phyloP scores from a whole-genome alignment of 2,329 filamentous ascomycete species.

The Zymoseptoria tritici region DNA sequence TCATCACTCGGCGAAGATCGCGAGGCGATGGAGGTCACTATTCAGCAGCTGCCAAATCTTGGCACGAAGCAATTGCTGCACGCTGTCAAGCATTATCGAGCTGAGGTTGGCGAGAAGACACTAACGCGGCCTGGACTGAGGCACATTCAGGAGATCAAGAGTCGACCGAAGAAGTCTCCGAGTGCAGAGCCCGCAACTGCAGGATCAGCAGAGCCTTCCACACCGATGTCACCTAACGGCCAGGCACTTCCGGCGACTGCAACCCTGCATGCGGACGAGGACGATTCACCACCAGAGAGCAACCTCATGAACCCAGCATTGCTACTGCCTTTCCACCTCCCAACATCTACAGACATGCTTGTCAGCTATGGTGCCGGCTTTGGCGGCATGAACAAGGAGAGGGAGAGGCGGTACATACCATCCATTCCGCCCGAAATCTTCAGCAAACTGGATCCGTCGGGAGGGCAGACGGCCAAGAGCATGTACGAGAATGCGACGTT shows the following conservation, averaged over 20 bases:
- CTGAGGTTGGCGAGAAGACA: conserved; percentile 90
- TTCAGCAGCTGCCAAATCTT: conserved; percentile 79
- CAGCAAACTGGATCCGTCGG: conserved; percentile 66
- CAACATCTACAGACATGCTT: conserved; percentile 95
- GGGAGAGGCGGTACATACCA: conserved; percentile 91
- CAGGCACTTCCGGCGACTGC: conserved; percentile 9
- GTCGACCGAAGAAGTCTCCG: conserved; percentile 34
- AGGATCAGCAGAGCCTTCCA: conserved; percentile 4
- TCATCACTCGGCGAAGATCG: conserved; percentile 87
- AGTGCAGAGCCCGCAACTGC: conserved; percentile 3
- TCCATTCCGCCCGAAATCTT: conserved; percentile 92
- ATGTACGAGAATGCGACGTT: conserved; percentile 30
- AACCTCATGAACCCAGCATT: conserved; percentile 81
- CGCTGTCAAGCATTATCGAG: conserved; percentile 83
- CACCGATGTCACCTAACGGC: conserved; percentile 17
- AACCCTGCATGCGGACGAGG: conserved; percentile 43
- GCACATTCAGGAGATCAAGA: conserved; percentile 73
- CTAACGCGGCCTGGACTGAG: conserved; percentile 82
- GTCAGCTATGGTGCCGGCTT: conserved; percentile 92
- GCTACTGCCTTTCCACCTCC: conserved; percentile 90
- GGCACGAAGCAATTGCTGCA: conserved; percentile 86
- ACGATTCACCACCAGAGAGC: conserved; percentile 63
- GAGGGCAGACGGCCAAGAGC: conserved; percentile 29
- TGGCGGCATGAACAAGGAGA: conserved; percentile 82
- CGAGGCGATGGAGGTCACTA: conserved; percentile 77